Conservation (phyloP, 352 stramenopile species). For the Blastocystis sp. region DNA sequence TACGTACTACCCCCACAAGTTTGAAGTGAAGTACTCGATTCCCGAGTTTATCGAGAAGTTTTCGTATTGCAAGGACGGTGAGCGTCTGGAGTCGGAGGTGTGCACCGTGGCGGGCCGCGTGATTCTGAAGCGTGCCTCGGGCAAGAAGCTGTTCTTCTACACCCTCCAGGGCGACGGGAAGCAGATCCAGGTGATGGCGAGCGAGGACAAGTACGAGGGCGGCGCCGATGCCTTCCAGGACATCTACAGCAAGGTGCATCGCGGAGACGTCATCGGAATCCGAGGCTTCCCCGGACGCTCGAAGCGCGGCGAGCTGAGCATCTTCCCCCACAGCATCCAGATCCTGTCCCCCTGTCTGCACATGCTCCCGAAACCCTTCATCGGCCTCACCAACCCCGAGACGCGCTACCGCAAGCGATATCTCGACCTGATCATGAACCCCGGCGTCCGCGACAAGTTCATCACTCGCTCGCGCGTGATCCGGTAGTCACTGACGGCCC, state of each 20-base stretch:
- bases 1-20: constrained; percentile 98
- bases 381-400: constrained; percentile 78
- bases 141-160: constrained; percentile 95
- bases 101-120: constrained; percentile 88
- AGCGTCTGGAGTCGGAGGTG: constrained; percentile 71
- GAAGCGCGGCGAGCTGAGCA: constrained; percentile 92
- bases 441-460: constrained; percentile 83
- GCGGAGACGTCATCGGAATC: constrained; percentile 92
- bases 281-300: constrained; percentile 86
- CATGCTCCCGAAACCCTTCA: constrained; percentile 83
- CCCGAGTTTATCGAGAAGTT: constrained; percentile 86
- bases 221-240: constrained; percentile 73
- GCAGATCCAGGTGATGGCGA: constrained; percentile 94
- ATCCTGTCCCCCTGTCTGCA: constrained; percentile 91
- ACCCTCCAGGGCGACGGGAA: constrained; percentile 85
- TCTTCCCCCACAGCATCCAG: constrained; percentile 82
- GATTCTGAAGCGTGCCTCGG: constrained; percentile 85
- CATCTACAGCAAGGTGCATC: constrained; percentile 81
- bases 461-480: constrained; percentile 82
- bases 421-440: constrained; percentile 93
- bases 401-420: constrained; percentile 95
- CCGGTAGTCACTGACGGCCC: not conserved
- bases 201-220: constrained; percentile 70
- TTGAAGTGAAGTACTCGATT: constrained; percentile 83
- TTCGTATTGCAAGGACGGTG: constrained; percentile 72